phyloP scores from a whole-genome alignment of 2,329 filamentous ascomycete genomes.

The Penicillium capsulatum region DNA sequence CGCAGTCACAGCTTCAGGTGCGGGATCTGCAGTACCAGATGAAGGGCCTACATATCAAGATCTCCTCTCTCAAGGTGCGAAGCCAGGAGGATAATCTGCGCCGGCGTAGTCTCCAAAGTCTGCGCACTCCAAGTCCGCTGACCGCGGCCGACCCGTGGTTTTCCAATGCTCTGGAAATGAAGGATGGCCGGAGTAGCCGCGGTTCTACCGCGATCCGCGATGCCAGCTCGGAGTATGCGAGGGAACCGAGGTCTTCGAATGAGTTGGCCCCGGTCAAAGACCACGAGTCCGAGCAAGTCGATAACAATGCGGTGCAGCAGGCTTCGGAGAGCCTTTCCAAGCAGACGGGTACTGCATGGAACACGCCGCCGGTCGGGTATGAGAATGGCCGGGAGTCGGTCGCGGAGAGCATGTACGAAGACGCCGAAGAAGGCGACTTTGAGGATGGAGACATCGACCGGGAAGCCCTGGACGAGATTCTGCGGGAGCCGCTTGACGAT shows the following conservation, averaged over 20 bases:
- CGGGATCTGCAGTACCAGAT: constrained; percentile 77
- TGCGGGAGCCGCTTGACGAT: constrained; percentile 42
- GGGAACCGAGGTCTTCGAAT: constrained; percentile 21
- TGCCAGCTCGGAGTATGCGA: constrained; percentile 30
- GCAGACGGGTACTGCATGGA: constrained; percentile 4
- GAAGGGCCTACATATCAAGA: constrained; percentile 77
- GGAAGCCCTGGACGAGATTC: constrained; percentile 55
- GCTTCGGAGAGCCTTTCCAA: constrained; percentile 3
- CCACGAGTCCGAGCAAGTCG: constrained; percentile 4
- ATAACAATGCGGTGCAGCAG: constrained; percentile 7
- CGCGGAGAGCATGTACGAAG: constrained; percentile 40
- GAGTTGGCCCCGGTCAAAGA: constrained; percentile 6
- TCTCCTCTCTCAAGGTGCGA: constrained; percentile 73
- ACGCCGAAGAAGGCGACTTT: constrained; percentile 41
- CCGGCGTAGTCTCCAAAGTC: constrained; percentile 69
- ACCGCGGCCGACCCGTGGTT: constrained; percentile 65
- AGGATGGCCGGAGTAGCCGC: constrained; percentile 30
- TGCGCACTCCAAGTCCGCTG: constrained; percentile 73
- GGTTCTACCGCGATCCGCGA: constrained; percentile 37
- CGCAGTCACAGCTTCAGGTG: constrained; percentile 68
- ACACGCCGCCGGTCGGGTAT: constrained; percentile 12
- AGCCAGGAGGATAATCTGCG: constrained; percentile 74
- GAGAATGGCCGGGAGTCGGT: constrained; percentile 29
- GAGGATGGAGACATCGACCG: constrained; percentile 57
- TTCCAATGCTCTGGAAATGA: constrained; percentile 37